Conservation (phyloP, 805 yeast species). For the Grigorovia jiainica region DNA sequence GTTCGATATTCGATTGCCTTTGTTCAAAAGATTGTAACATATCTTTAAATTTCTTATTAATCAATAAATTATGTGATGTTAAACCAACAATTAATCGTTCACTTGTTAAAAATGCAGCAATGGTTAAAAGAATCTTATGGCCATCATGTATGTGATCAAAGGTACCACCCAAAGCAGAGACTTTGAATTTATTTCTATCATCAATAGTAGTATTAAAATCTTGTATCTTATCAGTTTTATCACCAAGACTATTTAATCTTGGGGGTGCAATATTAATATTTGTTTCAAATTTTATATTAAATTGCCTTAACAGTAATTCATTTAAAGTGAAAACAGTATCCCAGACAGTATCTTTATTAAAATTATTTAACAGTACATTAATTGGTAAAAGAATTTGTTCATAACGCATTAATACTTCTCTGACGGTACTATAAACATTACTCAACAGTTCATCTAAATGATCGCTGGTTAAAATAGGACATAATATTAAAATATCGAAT, state of each 20-base stretch:
- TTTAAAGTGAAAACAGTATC: slow-evolving; percentile 13
- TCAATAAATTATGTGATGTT: slow-evolving; percentile 64
- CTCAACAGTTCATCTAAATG: slow-evolving; percentile 23
- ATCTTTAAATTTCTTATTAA: slow-evolving; percentile 65
- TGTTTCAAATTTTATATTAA: slow-evolving; percentile 1
- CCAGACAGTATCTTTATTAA: slow-evolving; percentile 8
- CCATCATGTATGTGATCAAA: slow-evolving; percentile 96
- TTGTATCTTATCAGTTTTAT: background rate
- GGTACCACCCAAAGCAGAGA: slow-evolving; percentile 83
- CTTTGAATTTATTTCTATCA: slow-evolving; percentile 23
- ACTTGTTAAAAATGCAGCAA: slow-evolving; percentile 54
- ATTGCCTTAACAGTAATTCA: background rate
- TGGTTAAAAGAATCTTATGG: slow-evolving; percentile 73
- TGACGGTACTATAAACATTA: slow-evolving; percentile 18
- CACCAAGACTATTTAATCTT: background rate
- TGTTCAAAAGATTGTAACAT: slow-evolving; percentile 47
- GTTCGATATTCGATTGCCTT: slow-evolving; percentile 39
- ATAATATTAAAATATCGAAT: slow-evolving; percentile 16
- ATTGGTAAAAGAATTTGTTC: slow-evolving; percentile 16
- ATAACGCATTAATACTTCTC: slow-evolving; percentile 17
- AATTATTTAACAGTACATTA: slow-evolving; percentile 16
- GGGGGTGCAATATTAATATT: too few species aligned
- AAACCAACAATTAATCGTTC: slow-evolving; percentile 64
- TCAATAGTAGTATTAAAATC: background rate
- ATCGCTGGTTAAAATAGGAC: slow-evolving; percentile 11